phyloP scores from a whole-genome alignment of 2,329 filamentous ascomycete species.

The Dactylellina cionopaga region DNA sequence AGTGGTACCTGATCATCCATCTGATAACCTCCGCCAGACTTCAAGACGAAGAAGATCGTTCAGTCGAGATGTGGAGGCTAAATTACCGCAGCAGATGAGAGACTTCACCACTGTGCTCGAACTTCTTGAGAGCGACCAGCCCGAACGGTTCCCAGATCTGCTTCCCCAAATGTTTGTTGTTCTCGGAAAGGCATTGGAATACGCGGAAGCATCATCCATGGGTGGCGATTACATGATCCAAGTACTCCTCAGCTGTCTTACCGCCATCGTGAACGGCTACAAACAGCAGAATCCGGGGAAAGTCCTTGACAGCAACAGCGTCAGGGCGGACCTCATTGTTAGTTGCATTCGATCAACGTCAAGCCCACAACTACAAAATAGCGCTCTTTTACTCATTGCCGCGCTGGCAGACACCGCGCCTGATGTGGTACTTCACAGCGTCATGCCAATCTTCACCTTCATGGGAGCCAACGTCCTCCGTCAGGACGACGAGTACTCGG shows the following conservation, averaged over 20 bases:
- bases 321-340: conserved; percentile 89
- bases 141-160: conserved; percentile 80
- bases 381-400: conserved; percentile 86
- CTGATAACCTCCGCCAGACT: conserved; percentile 40
- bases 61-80: conserved; percentile 64
- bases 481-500: conserved; percentile 95
- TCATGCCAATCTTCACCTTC: conserved; percentile 99
- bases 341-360: conserved; percentile 92
- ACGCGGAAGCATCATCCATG: conserved; percentile 85
- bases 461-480: conserved; percentile 91
- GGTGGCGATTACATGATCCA: conserved; percentile 69
- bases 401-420: conserved; percentile 86
- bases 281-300: conserved; percentile 27
- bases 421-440: conserved; percentile 90
- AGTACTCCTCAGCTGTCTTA: conserved; percentile 79
- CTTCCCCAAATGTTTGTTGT: conserved; percentile 82
- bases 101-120: conserved; percentile 88
- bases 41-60: conserved; percentile 67
- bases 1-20: conserved; percentile 32
- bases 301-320: conserved; percentile 76
- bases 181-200: conserved; percentile 81
- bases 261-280: conserved; percentile 75
- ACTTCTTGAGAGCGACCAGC: conserved; percentile 79
- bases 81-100: conserved; percentile 64
- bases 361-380: conserved; percentile 92